Conservation (phyloP, 257 asterid genomes). For the Jacaranda copaia region DNA sequence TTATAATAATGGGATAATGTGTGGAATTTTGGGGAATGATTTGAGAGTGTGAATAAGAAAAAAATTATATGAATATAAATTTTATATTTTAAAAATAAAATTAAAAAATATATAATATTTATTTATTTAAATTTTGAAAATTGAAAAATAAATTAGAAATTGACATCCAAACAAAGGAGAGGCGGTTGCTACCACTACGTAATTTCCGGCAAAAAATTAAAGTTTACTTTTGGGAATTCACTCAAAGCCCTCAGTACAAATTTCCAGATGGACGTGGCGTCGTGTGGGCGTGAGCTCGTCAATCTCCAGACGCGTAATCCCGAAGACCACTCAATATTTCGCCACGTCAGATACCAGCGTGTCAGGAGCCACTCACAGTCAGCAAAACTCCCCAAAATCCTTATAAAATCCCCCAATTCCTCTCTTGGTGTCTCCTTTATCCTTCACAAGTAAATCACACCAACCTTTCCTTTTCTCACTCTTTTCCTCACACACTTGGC, state of each 20-base stretch:
- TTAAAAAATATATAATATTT: no score
- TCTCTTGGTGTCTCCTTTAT: background rate
- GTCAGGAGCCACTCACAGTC: background rate
- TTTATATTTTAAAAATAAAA: no score
- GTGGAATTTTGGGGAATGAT: no score
- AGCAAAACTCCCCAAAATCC: background rate
- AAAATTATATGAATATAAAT: no score
- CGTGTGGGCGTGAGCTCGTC: background rate
- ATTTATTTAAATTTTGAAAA: no score
- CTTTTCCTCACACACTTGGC: background rate
- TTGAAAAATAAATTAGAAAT: no score
- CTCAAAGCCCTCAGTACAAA: background rate
- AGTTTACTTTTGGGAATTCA: background rate
- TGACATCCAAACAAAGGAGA: no score
- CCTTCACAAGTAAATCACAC: background rate
- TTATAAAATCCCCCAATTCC: background rate
- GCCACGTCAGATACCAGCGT: constrained; percentile 9
- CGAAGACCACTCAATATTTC: background rate
- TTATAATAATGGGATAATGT: no score
- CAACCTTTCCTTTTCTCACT: background rate
- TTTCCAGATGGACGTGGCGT: constrained; percentile 1
- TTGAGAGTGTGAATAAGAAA: no score
- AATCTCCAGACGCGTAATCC: background rate
- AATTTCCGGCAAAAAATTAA: background rate
- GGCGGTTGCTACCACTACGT: background rate